Conservation (phyloP, 192 early-diverging fungal genomes). For the Dimargaris verticillata region DNA sequence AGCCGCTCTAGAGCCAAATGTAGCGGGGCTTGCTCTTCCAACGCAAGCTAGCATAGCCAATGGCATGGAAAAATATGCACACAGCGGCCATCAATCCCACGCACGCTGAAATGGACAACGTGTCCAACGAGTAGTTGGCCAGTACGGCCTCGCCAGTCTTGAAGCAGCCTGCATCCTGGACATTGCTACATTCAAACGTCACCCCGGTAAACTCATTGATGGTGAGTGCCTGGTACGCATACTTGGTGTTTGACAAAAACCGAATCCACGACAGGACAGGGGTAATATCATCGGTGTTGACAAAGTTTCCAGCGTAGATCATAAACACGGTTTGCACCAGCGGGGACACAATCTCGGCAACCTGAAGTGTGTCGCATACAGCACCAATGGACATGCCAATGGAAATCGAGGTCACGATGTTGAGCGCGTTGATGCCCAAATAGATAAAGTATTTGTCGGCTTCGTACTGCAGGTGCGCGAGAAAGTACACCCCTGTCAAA, state of each 20-base stretch:
- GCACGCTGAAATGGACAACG: neutral
- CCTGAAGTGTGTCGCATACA: slow-evolving; percentile 21
- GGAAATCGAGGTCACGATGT: slow-evolving; percentile 26
- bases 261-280: slow-evolving; percentile 23
- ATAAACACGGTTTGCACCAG: slow-evolving; percentile 25
- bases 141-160: neutral
- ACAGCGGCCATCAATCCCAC: neutral
- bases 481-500: slow-evolving; percentile 34
- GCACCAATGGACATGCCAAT: slow-evolving; percentile 25
- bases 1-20: neutral
- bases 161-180: neutral
- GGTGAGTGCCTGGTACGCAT: neutral
- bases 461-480: slow-evolving; percentile 33
- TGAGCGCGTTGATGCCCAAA: slow-evolving; percentile 26
- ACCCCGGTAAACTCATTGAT: neutral
- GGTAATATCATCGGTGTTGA: slow-evolving; percentile 25
- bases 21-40: neutral
- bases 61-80: neutral
- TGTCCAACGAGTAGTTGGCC: neutral
- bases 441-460: slow-evolving; percentile 39
- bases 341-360: slow-evolving; percentile 25
- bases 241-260: neutral
- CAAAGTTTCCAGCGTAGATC: slow-evolving; percentile 29
- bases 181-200: neutral
- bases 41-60: neutral